Conservation (phyloP, 129 eudicot genomes). For the Helianthus tuberosus region DNA sequence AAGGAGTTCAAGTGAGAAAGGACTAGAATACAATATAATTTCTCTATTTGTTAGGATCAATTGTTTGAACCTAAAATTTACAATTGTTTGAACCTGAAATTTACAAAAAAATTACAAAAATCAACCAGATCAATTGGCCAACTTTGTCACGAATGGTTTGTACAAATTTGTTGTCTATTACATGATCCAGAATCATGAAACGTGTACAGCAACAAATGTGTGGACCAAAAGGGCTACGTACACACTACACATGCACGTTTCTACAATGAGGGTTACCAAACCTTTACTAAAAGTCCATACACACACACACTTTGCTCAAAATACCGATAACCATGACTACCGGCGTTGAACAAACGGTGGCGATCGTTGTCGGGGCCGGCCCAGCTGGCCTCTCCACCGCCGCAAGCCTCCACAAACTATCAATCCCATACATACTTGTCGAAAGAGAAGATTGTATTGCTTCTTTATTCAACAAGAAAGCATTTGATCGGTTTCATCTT, state of each 20-base stretch:
- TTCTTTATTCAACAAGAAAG: conserved; percentile 64
- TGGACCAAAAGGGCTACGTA: too few relatives aligned
- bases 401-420: conserved; percentile 52
- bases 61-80: too few relatives aligned
- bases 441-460: conserved; percentile 80
- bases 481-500: conserved; percentile 74
- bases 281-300: neutral
- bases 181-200: too few relatives aligned
- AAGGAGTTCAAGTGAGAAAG: too few relatives aligned
- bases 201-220: too few relatives aligned
- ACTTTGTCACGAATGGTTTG: too few relatives aligned
- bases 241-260: neutral
- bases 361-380: conserved; percentile 77
- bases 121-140: too few relatives aligned
- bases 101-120: too few relatives aligned
- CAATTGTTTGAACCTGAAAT: too few relatives aligned
- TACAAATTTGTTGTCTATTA: too few relatives aligned
- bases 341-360: conserved; percentile 34
- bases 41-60: too few relatives aligned
- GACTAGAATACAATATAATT: too few relatives aligned
- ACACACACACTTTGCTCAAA: neutral
- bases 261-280: neutral
- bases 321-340: neutral
- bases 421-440: conserved; percentile 57
- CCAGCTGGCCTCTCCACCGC: conserved; percentile 81